phyloP scores from a whole-genome alignment of 805 yeast genomes.

The Metschnikowia kunwiensis region DNA sequence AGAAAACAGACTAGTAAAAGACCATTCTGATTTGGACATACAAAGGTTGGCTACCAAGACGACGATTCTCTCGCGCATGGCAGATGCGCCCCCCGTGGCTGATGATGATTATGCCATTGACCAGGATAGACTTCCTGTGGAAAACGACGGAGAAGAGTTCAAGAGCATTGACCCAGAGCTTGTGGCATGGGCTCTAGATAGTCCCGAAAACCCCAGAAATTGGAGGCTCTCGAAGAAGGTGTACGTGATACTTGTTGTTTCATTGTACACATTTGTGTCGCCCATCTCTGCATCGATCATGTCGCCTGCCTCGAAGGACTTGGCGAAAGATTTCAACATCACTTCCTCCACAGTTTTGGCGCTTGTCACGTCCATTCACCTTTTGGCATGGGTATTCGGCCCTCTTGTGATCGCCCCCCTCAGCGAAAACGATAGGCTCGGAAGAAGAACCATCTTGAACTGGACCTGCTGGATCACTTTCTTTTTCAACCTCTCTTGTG shows the following conservation, averaged over 20 bases:
- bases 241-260: slow-evolving; percentile 26
- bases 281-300: slow-evolving; percentile 42
- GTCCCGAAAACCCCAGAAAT: slow-evolving; percentile 35
- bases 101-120: slow-evolving; percentile 8
- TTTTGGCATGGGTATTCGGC: slow-evolving; percentile 41
- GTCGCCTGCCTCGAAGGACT: slow-evolving; percentile 34
- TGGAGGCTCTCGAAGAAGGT: slow-evolving; percentile 28
- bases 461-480: slow-evolving; percentile 34
- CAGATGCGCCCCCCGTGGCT: slow-evolving; percentile 1
- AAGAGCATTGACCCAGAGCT: slow-evolving; percentile 35
- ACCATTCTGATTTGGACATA: slow-evolving; percentile 27
- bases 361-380: slow-evolving; percentile 35
- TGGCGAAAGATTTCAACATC: slow-evolving; percentile 31
- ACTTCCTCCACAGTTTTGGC: slow-evolving; percentile 24
- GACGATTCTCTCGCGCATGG: slow-evolving; percentile 27
- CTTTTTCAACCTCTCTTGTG: slow-evolving; percentile 36
- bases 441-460: slow-evolving; percentile 34
- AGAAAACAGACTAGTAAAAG: slow-evolving; percentile 34
- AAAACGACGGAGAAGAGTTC: slow-evolving; percentile 32
- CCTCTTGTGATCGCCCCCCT: slow-evolving; percentile 40
- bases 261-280: slow-evolving; percentile 36
- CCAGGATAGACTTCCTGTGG: slow-evolving; percentile 24
- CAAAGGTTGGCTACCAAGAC: slow-evolving; percentile 32
- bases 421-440: slow-evolving; percentile 36
- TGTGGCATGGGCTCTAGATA: slow-evolving; percentile 33